Conservation (phyloP, 2,329 filamentous ascomycete genomes). For the Monosporascus sp. region DNA sequence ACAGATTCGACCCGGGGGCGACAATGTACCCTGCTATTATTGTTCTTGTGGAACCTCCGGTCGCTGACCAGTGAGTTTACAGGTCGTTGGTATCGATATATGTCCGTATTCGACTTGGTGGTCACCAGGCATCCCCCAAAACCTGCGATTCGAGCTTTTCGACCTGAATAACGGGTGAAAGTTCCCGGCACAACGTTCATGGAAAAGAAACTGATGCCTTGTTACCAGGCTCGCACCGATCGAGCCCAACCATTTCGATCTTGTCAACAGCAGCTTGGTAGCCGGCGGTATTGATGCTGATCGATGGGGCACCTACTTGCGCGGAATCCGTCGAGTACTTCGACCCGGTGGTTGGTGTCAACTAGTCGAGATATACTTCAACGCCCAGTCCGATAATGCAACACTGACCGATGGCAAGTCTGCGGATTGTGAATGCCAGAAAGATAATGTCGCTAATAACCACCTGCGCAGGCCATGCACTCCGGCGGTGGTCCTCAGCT, state of each 20-base stretch:
- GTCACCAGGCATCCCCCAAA: slow-evolving; percentile 26
- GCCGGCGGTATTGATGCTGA: slow-evolving; percentile 64
- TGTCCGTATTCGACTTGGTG: slow-evolving; percentile 49
- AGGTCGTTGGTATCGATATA: slow-evolving; percentile 70
- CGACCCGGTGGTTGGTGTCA: slow-evolving; percentile 80
- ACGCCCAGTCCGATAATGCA: slow-evolving; percentile 81
- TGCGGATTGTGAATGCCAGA: background rate
- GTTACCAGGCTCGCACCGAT: slow-evolving; percentile 39
- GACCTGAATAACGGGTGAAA: slow-evolving; percentile 61
- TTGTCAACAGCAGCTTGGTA: slow-evolving; percentile 75
- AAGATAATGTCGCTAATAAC: slow-evolving; percentile 8
- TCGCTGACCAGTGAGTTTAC: slow-evolving; percentile 7
- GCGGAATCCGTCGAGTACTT: slow-evolving; percentile 67
- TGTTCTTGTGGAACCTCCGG: background rate
- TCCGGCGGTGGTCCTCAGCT: slow-evolving; percentile 61
- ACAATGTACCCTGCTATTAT: slow-evolving; percentile 6
- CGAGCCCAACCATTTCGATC: slow-evolving; percentile 66
- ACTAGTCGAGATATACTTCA: slow-evolving; percentile 82
- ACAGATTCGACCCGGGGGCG: background rate
- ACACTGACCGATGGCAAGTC: slow-evolving; percentile 56
- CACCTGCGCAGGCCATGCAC: slow-evolving; percentile 48
- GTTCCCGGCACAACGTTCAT: slow-evolving; percentile 1
- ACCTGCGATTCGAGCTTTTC: slow-evolving; percentile 67
- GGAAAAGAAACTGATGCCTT: slow-evolving; percentile 8
- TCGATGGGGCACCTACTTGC: slow-evolving; percentile 71